phyloP scores from a whole-genome alignment of 768 basidiomycete species.

The Cystobasidium tubakii region DNA sequence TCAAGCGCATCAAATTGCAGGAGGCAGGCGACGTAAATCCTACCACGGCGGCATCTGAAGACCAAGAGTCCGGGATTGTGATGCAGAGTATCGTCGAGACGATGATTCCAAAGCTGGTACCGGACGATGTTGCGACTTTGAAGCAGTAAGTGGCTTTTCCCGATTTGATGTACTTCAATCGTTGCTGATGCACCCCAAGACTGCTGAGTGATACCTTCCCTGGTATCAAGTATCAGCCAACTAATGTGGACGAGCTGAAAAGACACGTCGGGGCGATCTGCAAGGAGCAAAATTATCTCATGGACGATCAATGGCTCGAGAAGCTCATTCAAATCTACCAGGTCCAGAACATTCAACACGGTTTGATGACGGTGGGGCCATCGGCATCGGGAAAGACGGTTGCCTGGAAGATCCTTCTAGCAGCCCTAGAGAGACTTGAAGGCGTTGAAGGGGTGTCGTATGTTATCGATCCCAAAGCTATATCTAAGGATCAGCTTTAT shows the following conservation, averaged over 20 bases:
- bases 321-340: slow-evolving; percentile 98
- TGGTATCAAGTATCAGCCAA: slow-evolving; percentile 81
- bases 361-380: slow-evolving; percentile 98
- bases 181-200: slow-evolving; percentile 51
- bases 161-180: not conserved
- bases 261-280: slow-evolving; percentile 82
- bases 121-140: slow-evolving; percentile 89
- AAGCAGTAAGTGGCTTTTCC: slow-evolving; percentile 61
- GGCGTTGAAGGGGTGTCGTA: slow-evolving; percentile 87
- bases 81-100: slow-evolving; percentile 98
- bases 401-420: slow-evolving; percentile 89
- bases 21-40: slow-evolving; percentile 44
- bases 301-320: slow-evolving; percentile 81
- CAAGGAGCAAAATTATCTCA: slow-evolving; percentile 71
- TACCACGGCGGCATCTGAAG: not conserved
- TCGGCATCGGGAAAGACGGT: slow-evolving; percentile 95
- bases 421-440: slow-evolving; percentile 82
- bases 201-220: slow-evolving; percentile 96
- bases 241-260: slow-evolving; percentile 77
- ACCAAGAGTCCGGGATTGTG: slow-evolving; percentile 79
- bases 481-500: slow-evolving; percentile 96
- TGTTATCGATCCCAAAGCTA: slow-evolving; percentile 98
- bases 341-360: slow-evolving; percentile 98
- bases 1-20: slow-evolving; percentile 83
- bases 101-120: slow-evolving; percentile 94